These are phyloP conservation scores for Arthrobotrys megalospora DNA, from an alignment of 2,329 filamentous ascomycete genomes.

Conservation along the genomic window DNA sequence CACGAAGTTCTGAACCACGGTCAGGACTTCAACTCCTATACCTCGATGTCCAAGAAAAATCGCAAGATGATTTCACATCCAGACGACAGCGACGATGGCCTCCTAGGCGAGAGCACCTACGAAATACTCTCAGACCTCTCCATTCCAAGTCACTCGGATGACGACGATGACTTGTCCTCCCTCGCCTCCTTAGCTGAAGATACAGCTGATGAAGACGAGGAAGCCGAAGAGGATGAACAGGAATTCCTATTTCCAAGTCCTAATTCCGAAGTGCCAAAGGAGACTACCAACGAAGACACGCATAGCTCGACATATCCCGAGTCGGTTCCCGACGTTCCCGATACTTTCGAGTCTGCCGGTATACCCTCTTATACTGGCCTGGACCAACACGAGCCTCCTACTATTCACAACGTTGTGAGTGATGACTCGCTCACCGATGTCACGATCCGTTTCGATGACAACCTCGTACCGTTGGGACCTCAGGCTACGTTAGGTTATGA, in stretches of 20 bases:
- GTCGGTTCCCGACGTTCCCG: slow-evolving; percentile 55
- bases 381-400: slow-evolving; percentile 50
- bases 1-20: slow-evolving; percentile 40
- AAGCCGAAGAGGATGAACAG: slow-evolving; percentile 30
- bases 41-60: slow-evolving; percentile 49
- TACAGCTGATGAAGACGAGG: slow-evolving; percentile 66
- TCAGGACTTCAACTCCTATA: slow-evolving; percentile 42
- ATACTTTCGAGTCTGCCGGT: slow-evolving; percentile 49
- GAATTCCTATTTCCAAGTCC: slow-evolving; percentile 53
- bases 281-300: slow-evolving; percentile 20
- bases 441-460: slow-evolving; percentile 47
- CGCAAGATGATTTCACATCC: slow-evolving; percentile 64
- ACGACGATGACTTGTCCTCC: slow-evolving; percentile 68
- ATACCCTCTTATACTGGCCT: slow-evolving; percentile 54
- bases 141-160: slow-evolving; percentile 69
- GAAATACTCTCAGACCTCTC: slow-evolving; percentile 64
- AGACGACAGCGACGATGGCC: slow-evolving; percentile 63
- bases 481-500: slow-evolving; percentile 25
- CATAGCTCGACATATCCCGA: slow-evolving; percentile 41
- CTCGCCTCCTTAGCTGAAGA: slow-evolving; percentile 67
- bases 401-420: slow-evolving; percentile 26
- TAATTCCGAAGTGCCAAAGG: slow-evolving; percentile 38
- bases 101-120: slow-evolving; percentile 64
- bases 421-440: slow-evolving; percentile 41
- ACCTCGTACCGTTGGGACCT: slow-evolving; percentile 17